Conservation (phyloP, 345 rosid genomes). For the Populus ilicifolia region DNA sequence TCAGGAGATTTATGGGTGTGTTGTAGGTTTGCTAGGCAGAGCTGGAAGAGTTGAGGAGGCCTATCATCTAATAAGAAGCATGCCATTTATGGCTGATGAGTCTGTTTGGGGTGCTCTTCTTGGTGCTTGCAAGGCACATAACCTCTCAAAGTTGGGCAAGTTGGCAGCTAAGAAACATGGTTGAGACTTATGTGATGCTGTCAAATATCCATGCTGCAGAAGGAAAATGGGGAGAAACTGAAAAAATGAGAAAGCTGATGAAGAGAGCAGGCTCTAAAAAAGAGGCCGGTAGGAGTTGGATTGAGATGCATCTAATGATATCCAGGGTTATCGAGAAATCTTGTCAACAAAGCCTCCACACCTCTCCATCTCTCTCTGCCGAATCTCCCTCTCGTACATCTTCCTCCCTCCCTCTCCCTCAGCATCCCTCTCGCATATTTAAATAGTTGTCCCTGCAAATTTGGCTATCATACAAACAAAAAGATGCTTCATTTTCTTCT, state of each 20-base stretch:
- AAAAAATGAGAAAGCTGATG: conserved; percentile 60
- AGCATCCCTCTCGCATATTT: no score
- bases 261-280: conserved; percentile 56
- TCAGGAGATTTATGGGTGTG: conserved; percentile 72
- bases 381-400: no score
- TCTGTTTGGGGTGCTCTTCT: conserved; percentile 84
- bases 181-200: conserved; percentile 61
- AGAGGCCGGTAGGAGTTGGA: conserved; percentile 89
- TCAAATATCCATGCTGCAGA: conserved; percentile 79
- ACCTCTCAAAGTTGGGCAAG: conserved; percentile 47
- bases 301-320: conserved; percentile 22
- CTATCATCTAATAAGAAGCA: conserved; percentile 54
- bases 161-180: conserved; percentile 61
- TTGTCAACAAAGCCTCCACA: no score
- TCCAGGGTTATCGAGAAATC: background rate
- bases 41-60: conserved; percentile 87
- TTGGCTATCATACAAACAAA: no score
- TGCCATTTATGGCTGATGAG: conserved; percentile 75
- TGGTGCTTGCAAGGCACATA: conserved; percentile 74
- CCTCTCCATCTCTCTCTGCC: no score
- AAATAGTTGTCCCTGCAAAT: no score
- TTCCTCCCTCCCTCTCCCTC: no score
- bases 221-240: conserved; percentile 69
- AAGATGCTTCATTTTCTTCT: no score
- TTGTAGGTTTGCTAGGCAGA: conserved; percentile 81